Percentiles rank a stretch among this genome's conserved stretches.
Evolutionary conservation across 176 grass and related monocot species (phyloP).

Genomic region (Coix lacrymajobi): DNA sequence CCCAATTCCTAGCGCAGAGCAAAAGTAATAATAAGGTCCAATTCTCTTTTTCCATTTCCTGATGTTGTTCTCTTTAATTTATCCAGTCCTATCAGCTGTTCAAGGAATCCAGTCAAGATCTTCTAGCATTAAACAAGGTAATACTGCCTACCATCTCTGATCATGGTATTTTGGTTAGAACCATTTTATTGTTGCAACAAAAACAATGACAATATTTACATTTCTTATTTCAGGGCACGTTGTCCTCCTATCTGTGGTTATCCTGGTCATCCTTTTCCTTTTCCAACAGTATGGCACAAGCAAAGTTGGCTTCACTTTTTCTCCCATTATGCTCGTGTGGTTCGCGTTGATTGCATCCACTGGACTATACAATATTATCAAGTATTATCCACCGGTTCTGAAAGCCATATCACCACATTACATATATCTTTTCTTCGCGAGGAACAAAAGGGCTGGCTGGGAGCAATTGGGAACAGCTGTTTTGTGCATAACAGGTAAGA

Average conservation of each 20-base stretch:
- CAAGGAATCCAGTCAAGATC: slow-evolving; percentile 88
- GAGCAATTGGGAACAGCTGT: slow-evolving; percentile 59
- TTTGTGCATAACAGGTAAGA: slow-evolving; percentile 73
- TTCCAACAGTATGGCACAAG: slow-evolving; percentile 59
- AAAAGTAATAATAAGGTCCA: not conserved
- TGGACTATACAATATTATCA: slow-evolving; percentile 72
- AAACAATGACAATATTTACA: not conserved
- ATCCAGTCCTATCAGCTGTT: slow-evolving; percentile 74
- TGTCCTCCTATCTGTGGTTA: slow-evolving; percentile 55
- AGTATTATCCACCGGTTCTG: slow-evolving; percentile 55
- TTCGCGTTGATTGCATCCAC: slow-evolving; percentile 39
- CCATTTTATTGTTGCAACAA: slow-evolving; percentile 7
- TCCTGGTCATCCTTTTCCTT: slow-evolving; percentile 56
- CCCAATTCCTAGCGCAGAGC: not conserved
- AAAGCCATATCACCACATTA: slow-evolving; percentile 60
- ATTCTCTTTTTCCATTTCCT: not conserved
- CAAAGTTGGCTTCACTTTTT: slow-evolving; percentile 79
- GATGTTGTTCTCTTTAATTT: not conserved
- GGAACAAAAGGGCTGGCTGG: slow-evolving; percentile 56
- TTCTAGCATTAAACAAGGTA: slow-evolving; percentile 63
- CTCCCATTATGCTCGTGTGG: slow-evolving; percentile 77
- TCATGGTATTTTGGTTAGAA: not conserved
- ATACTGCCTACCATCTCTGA: not conserved
- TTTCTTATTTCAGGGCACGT: slow-evolving; percentile 52
- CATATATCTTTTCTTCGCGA: slow-evolving; percentile 50